phyloP scores from a whole-genome alignment of 257 asterid genomes.

The Solanum chilense region DNA sequence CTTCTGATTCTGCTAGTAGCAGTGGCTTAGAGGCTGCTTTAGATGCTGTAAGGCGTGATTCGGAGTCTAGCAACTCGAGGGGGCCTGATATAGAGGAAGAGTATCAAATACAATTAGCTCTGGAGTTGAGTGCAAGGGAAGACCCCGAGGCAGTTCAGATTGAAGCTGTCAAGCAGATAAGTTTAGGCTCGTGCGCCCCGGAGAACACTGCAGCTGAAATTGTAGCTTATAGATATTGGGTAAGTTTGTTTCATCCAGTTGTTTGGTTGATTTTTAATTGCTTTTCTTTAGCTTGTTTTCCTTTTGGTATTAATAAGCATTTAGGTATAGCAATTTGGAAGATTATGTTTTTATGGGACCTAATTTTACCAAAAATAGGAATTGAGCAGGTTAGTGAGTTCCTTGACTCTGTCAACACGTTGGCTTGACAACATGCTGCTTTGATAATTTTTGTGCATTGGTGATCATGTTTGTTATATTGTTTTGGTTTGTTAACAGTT shows the following conservation, averaged over 20 bases:
- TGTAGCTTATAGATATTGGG: conserved; percentile 86
- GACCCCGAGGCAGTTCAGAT: conserved; percentile 98
- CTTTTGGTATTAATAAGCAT: background rate
- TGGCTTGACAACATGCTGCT: background rate
- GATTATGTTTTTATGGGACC: background rate
- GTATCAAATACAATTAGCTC: conserved; percentile 82
- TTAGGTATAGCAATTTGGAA: background rate
- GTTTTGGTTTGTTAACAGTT: background rate
- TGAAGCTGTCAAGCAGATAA: conserved; percentile 97
- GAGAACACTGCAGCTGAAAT: conserved; percentile 83
- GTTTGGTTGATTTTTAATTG: background rate
- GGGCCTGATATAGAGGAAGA: conserved; percentile 91
- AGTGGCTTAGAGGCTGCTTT: conserved; percentile 61
- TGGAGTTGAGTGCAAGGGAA: conserved; percentile 93
- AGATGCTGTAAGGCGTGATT: conserved; percentile 51
- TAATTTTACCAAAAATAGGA: background rate
- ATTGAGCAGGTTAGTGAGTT: background rate
- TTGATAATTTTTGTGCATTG: background rate
- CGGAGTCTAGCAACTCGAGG: conserved; percentile 54
- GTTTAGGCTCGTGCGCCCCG: conserved; percentile 70
- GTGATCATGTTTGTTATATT: background rate
- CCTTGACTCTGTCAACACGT: background rate
- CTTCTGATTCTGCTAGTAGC: conserved; percentile 67
- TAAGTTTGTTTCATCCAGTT: conserved; percentile 14
- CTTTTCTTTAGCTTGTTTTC: background rate